Evolutionary conservation across 2,329 filamentous ascomycete species (phyloP), one percentile per base, ranked within the genome.

Genomic region (Curvularia sp.): DNA sequence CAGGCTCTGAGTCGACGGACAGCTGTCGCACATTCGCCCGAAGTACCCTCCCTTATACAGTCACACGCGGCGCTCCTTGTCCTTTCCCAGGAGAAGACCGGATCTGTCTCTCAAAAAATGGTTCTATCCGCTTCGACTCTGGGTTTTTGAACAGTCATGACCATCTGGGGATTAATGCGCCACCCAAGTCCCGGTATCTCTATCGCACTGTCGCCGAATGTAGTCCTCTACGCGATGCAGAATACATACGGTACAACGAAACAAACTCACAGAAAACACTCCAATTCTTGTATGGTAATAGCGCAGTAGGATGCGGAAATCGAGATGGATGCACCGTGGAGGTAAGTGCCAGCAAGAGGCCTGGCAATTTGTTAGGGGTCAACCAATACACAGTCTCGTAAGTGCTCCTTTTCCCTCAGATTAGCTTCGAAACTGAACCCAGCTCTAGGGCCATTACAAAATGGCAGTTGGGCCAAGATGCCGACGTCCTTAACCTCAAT

Each of bases 161-260:
- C 0, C 50, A 73, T 44, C 58, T 74, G 1, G 71, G 70, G 7
- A 65, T 71, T 48, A 74, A 74, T 20, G 43, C 64, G 1, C 58
- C 65, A 3, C 64, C 68, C 1, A 49, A 60, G 5, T 33, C 64
- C 5, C 63, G 64, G 2, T 70, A 72, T 43, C 61, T 66, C 26
- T 51, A 69, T 7, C 60, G 70, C 8, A 54, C 57, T 10, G 61
- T 68, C 4, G 58, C 61, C 15, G 58, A 66, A 8, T 73, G 69
- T 50, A 69, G 69, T 2, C 70, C 69, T 15, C 30, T 72, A 3
- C 60, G 52, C 8, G 64, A 58, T 1, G 44, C 65, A 20, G 61
- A 61, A 0, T 67, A 66, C 56, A 38, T 31, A n/a, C 44, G 56
- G 6, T 57, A 52, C 8, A 53, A 59, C 5, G 44, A 58, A 5